Conservation (phyloP, 257 asterid genomes). For the Ocimum tenuiflorum region DNA sequence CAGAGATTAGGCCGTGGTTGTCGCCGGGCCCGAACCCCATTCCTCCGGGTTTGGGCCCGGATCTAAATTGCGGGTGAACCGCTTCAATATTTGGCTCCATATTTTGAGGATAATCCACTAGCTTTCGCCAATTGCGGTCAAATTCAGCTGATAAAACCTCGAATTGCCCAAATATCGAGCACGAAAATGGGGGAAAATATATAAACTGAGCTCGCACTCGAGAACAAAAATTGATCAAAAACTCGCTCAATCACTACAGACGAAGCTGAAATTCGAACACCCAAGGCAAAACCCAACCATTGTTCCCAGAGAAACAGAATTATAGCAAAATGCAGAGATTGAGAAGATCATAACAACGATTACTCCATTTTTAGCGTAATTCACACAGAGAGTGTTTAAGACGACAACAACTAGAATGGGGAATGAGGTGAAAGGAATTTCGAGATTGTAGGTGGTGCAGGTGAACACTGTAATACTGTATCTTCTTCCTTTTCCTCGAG, state of each 20-base stretch:
- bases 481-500: neutral
- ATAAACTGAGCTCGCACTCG: neutral
- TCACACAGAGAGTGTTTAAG: neutral
- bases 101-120: neutral
- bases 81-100: constrained; percentile 38
- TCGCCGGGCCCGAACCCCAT: constrained; percentile 41
- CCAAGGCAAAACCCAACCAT: neutral
- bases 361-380: neutral
- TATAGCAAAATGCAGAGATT: no score
- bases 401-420: neutral
- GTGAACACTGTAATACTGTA: neutral
- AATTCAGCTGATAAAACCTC: neutral
- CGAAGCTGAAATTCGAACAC: constrained; percentile 14
- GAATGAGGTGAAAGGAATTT: neutral
- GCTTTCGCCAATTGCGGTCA: constrained; percentile 8
- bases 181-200: neutral
- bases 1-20: constrained; percentile 31
- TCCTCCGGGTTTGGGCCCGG: constrained; percentile 31
- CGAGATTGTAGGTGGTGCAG: neutral
- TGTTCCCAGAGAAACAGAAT: no score
- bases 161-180: constrained; percentile 4
- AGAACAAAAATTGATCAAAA: neutral
- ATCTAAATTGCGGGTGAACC: constrained; percentile 45
- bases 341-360: no score
- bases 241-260: neutral